Base-by-base conservation (phyloP, 495 filamentous ascomycete species). In the Penicillium chermesinum region DNA sequence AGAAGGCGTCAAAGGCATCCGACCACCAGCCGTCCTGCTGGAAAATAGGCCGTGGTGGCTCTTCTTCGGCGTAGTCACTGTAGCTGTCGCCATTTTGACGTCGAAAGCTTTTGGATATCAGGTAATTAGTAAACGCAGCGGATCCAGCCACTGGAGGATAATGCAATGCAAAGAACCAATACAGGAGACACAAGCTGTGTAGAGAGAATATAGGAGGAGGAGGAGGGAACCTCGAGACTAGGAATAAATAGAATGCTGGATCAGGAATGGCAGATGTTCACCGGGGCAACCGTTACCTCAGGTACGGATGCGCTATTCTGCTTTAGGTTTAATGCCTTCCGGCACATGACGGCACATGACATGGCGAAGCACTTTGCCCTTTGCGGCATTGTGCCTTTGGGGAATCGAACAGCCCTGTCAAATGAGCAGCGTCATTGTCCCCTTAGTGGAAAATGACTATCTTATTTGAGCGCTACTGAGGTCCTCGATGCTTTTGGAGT, bases 21-120 rank as follows among this genome's bases (percentile, higher is more conserved):
- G 88, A 60, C 91, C 89, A 64, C 91, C 91, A 58, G 89, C 93
- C 59, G 89, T 91, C 66, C 88, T 89, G 54, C 86, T 81, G 48
- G 88, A 91, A 75, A 98, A 96, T 59, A 96, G 78, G 44, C 88
- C 88, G 69, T 86, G 81, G 68, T 95, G 91, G 77, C 85, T 90
- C 79, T 94, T 96, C 64, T 91, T 75, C 34, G 93, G 93, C 47
- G 93, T 98, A 46, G 87, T 86, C 64, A 96, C 85, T 59, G 86
- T 78, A 69, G 83, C 79, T 62, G 88, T 87, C 66, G 93, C 89
- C 93, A 97, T 98, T 9, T 13, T 40, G 61, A 55, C 78, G 67
- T 49, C 52, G 53, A 21, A 51, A 35, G 25, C 27, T 22, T 13
- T 42, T 37, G 22, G 7, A 19, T 59, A 9, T 16, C 38, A 49